phyloP scores from a whole-genome alignment of 2,329 filamentous ascomycete species.

The Colletotrichum falcatum region DNA sequence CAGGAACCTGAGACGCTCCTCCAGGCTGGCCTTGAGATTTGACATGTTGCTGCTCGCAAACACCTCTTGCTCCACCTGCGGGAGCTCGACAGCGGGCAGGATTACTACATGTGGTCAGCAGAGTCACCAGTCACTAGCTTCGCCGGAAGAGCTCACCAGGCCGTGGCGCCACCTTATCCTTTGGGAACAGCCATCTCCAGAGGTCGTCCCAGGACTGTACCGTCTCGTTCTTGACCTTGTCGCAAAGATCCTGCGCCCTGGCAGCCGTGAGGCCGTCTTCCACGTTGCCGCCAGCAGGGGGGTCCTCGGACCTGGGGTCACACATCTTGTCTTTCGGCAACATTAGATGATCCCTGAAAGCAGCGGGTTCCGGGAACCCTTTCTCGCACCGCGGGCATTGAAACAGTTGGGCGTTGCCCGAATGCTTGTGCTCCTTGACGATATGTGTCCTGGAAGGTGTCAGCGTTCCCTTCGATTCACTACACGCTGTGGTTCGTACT shows the following conservation, averaged over 20 bases:
- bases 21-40: constrained; percentile 29
- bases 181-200: constrained; percentile 29
- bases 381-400: constrained; percentile 55
- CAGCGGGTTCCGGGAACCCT: constrained; percentile 53
- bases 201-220: constrained; percentile 33
- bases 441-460: constrained; percentile 52
- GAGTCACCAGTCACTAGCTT: fast-evolving
- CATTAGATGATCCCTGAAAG: constrained; percentile 53
- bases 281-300: background rate
- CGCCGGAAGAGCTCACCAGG: constrained; percentile 16
- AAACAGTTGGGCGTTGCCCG: constrained; percentile 51
- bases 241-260: constrained; percentile 2
- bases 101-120: constrained; percentile 8
- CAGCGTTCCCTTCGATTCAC: background rate
- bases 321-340: constrained; percentile 57
- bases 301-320: constrained; percentile 42
- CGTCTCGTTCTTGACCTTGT: background rate
- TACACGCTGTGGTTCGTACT: background rate
- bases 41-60: constrained; percentile 36
- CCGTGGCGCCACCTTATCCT: constrained; percentile 15
- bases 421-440: constrained; percentile 56
- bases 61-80: constrained; percentile 36
- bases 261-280: constrained; percentile 29
- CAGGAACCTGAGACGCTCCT: constrained; percentile 33
- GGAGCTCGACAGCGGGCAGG: constrained; percentile 30